Percentiles rank a stretch among this genome's conserved stretches.
These are phyloP conservation scores for Pelargonium fulgidum DNA, from an alignment of 441 rosid genomes.

Conservation along the genomic window DNA sequence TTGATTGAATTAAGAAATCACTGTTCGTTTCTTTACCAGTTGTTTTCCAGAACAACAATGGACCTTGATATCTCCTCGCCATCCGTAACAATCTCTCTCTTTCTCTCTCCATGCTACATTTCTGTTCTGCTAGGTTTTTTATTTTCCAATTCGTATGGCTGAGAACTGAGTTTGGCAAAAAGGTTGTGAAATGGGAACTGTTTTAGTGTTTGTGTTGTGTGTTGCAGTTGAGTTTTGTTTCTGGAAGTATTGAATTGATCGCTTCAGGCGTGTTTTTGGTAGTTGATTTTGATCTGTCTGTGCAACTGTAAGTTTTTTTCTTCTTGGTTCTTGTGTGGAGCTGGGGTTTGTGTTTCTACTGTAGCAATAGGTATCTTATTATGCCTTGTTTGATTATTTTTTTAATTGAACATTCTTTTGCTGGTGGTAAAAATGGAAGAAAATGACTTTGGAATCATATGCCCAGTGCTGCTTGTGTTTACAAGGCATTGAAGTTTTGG, in stretches of 20 bases:
- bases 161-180: neutral
- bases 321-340: neutral
- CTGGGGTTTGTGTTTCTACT: neutral
- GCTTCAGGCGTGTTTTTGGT: neutral
- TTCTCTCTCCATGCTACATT: conserved; percentile 16
- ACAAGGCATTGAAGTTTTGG: neutral
- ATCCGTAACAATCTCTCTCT: neutral
- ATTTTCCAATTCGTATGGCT: neutral
- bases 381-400: neutral
- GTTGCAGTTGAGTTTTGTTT: neutral
- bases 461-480: neutral
- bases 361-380: neutral
- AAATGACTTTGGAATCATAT: neutral
- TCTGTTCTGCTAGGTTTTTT: conserved; percentile 23
- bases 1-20: neutral
- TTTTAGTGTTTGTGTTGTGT: neutral
- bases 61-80: too few species aligned
- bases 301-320: neutral
- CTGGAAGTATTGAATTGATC: neutral
- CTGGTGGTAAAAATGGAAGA: neutral
- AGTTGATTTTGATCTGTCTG: neutral
- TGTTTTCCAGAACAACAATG: too few species aligned
- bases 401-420: neutral
- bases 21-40: too few species aligned
- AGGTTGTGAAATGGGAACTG: neutral